Evolutionary conservation across 2,329 filamentous ascomycete species (phyloP).

Genomic region (Cytospora leucostoma): DNA sequence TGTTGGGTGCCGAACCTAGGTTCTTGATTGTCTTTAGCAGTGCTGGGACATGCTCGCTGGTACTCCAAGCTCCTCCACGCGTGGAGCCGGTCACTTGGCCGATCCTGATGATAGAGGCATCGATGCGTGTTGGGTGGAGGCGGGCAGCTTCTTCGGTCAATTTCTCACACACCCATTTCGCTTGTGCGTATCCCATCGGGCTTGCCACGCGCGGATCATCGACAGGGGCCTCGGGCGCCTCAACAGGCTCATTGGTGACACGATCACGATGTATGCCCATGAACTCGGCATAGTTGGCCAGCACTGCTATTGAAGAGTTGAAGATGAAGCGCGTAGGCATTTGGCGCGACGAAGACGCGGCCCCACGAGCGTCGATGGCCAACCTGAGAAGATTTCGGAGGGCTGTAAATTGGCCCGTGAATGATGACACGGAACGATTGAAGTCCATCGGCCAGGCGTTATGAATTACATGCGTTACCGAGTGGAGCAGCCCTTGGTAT

Average conservation of each 20-base stretch:
- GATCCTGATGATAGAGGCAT: conserved; percentile 42
- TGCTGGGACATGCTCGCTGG: conserved; percentile 51
- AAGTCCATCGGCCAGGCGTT: conserved; percentile 51
- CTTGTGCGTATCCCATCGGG: conserved; percentile 43
- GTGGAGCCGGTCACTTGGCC: conserved; percentile 51
- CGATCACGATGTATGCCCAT: no score
- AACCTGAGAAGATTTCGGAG: conserved; percentile 50
- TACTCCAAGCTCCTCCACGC: conserved; percentile 55
- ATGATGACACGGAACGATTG: conserved; percentile 47
- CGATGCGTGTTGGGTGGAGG: conserved; percentile 36
- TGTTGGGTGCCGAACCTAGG: no score
- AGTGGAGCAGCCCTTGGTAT: no score
- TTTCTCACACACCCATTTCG: conserved; percentile 41
- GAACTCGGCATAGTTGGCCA: conserved; percentile 35
- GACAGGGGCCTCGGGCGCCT: conserved; percentile 39
- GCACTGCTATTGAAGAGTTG: conserved; percentile 43
- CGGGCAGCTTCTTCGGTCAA: conserved; percentile 42
- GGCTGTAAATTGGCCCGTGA: conserved; percentile 48
- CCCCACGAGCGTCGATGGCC: conserved; percentile 35
- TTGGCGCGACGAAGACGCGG: conserved; percentile 31
- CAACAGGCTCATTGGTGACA: no score
- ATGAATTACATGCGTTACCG: conserved; percentile 54
- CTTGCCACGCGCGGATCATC: conserved; percentile 35
- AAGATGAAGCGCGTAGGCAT: conserved; percentile 38
- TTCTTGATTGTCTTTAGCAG: conserved; percentile 46